These are phyloP conservation scores for Phaeodactylum tricornutum DNA, from an alignment of 108 stramenopile species.

Conservation along the genomic window DNA sequence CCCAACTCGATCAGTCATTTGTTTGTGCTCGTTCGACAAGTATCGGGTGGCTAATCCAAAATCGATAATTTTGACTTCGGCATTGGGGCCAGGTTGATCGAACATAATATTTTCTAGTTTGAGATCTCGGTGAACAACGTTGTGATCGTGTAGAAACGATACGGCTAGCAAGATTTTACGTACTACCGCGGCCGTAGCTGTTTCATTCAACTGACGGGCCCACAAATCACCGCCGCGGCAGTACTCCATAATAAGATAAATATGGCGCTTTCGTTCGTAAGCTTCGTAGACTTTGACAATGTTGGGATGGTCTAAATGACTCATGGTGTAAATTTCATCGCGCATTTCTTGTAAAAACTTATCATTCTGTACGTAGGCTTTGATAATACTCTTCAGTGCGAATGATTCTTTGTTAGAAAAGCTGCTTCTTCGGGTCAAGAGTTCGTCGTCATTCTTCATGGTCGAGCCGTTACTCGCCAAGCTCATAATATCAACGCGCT, in stretches of 20 bases:
- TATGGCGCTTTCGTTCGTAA: constrained; percentile 16
- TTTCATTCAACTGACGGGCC: background rate
- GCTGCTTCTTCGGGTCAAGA: background rate
- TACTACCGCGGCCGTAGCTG: constrained; percentile 1
- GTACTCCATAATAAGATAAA: constrained; percentile 21
- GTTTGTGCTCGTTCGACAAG: constrained; percentile 3
- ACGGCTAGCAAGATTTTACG: constrained; percentile 37
- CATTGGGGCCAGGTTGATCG: constrained; percentile 48
- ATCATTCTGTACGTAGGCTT: constrained; percentile 15
- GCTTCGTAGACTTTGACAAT: constrained; percentile 17
- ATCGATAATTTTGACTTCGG: constrained; percentile 74
- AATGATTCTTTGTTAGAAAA: too few relatives aligned
- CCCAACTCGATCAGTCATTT: constrained; percentile 45
- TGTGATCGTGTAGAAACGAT: constrained; percentile 89
- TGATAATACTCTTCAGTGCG: constrained; percentile 18
- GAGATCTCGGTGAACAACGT: constrained; percentile 96
- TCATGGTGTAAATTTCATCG: constrained; percentile 18
- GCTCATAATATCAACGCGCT: constrained; percentile 5
- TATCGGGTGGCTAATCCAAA: constrained; percentile 49
- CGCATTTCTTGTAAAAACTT: constrained; percentile 21
- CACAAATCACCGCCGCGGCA: constrained; percentile 7
- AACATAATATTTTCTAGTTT: constrained; percentile 97
- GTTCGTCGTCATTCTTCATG: background rate
- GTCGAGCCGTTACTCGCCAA: too few relatives aligned
- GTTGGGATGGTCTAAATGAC: constrained; percentile 19